phyloP scores from a whole-genome alignment of 805 yeast genomes.

The Cyberlindnera samutprakarnensis region DNA sequence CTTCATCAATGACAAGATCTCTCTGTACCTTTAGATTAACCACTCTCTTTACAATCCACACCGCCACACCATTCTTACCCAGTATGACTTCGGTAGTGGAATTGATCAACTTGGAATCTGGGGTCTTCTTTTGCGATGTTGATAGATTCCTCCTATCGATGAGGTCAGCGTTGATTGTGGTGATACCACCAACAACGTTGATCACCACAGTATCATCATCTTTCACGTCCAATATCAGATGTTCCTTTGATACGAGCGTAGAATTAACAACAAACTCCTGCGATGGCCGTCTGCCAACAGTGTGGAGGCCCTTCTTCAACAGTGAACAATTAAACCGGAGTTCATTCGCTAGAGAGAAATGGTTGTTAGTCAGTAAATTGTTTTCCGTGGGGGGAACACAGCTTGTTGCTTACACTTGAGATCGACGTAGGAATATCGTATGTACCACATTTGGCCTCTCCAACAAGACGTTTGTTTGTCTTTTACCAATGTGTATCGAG shows the following conservation, averaged over 20 bases:
- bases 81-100: background rate
- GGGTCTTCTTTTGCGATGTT: background rate
- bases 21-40: slow-evolving; percentile 1
- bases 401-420: background rate
- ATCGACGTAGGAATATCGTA: background rate
- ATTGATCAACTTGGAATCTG: background rate
- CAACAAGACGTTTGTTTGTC: too few species aligned
- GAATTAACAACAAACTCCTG: slow-evolving; percentile 1
- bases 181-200: background rate
- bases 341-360: slow-evolving; percentile 1
- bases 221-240: background rate
- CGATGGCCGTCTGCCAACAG: slow-evolving; percentile 1
- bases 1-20: background rate
- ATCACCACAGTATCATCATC: background rate
- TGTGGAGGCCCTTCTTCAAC: background rate
- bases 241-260: slow-evolving; percentile 2
- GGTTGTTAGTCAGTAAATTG: background rate
- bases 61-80: background rate
- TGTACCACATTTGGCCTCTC: slow-evolving; percentile 6
- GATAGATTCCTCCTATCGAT: background rate
- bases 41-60: slow-evolving; percentile 1
- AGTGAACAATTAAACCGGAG: background rate
- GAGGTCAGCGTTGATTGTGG: slow-evolving; percentile 1
- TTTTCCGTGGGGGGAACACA: background rate
- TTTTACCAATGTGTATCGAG: too few species aligned